Evolutionary conservation across 257 asterid species (phyloP).

Genomic region (Solanum chaucha): DNA sequence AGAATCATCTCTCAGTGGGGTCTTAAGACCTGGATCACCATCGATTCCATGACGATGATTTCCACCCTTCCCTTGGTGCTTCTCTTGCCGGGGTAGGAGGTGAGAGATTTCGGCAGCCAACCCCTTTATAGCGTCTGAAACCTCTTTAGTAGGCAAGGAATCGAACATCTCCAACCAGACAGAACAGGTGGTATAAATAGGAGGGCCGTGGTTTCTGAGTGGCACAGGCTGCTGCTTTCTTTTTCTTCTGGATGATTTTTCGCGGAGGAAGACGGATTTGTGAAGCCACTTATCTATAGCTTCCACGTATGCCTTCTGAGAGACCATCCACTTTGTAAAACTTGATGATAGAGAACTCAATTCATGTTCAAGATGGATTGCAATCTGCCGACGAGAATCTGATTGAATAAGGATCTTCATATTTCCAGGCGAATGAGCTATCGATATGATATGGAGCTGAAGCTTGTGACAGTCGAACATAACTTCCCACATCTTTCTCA

Average conservation of each 20-base stretch:
- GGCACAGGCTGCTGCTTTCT: conserved; percentile 42
- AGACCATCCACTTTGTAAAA: conserved; percentile 73
- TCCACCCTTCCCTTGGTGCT: conserved; percentile 43
- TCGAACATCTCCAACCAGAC: conserved; percentile 65
- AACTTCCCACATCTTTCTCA: conserved; percentile 85
- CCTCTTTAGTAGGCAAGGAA: conserved; percentile 47
- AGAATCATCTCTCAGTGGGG: conserved; percentile 25
- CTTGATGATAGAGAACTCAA: conserved; percentile 42
- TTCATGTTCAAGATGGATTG: conserved; percentile 44
- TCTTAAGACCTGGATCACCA: conserved; percentile 15
- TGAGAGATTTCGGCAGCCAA: conserved; percentile 60
- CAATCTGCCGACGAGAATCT: conserved; percentile 44
- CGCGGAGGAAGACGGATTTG: conserved; percentile 53
- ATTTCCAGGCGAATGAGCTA: conserved; percentile 48
- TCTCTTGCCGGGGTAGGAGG: conserved; percentile 74
- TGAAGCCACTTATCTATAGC: conserved; percentile 76
- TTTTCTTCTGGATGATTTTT: conserved; percentile 54
- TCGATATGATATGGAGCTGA: conserved; percentile 64
- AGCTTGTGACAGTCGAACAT: conserved; percentile 81
- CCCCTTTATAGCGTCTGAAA: conserved; percentile 54
- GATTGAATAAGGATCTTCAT: conserved; percentile 39
- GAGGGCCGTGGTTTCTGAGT: conserved; percentile 65
- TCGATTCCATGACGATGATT: conserved; percentile 1
- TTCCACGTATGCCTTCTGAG: conserved; percentile 68
- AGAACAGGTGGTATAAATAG: conserved; percentile 72